These are phyloP conservation scores for Phytophthora tentaculata DNA, from an alignment of 352 stramenopile genomes.

Conservation along the genomic window DNA sequence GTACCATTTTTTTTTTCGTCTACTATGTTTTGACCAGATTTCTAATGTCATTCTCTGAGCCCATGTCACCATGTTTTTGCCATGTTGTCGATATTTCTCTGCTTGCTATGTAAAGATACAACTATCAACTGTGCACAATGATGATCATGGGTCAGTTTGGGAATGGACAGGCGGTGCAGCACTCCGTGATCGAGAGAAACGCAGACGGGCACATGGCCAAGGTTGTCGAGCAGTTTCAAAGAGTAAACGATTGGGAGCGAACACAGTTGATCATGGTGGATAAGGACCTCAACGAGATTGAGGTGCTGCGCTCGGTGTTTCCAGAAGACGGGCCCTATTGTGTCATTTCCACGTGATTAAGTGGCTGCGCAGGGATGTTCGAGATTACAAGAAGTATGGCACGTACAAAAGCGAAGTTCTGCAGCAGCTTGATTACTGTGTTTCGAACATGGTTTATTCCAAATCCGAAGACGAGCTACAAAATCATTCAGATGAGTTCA, in stretches of 20 bases:
- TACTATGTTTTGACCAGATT: slow-evolving; percentile 2
- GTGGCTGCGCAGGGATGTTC: not conserved
- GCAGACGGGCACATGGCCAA: slow-evolving; percentile 13
- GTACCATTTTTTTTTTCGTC: not conserved
- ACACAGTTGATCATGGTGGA: slow-evolving; percentile 18
- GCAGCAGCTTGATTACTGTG: slow-evolving; percentile 15
- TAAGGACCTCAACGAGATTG: slow-evolving; percentile 25
- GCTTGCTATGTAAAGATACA: no score
- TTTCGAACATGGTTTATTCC: slow-evolving; percentile 6
- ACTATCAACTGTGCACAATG: slow-evolving; percentile 10
- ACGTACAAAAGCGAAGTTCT: slow-evolving; percentile 5
- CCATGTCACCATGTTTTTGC: not conserved
- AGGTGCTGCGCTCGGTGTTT: slow-evolving; percentile 4
- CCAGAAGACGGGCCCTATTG: not conserved
- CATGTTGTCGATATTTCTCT: no score
- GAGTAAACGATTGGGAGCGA: not conserved
- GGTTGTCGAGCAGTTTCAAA: slow-evolving; percentile 7
- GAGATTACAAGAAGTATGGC: slow-evolving; percentile 12
- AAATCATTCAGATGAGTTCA: slow-evolving; percentile 8
- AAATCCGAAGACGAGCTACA: slow-evolving; percentile 2
- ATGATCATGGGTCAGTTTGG: slow-evolving; percentile 17
- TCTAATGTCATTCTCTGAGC: no score
- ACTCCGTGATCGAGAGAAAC: slow-evolving; percentile 19
- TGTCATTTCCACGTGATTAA: slow-evolving; percentile 14
- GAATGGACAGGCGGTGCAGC: no score